Base-by-base conservation (phyloP, 768 basidiomycete species). In the Epithele typhae region DNA sequence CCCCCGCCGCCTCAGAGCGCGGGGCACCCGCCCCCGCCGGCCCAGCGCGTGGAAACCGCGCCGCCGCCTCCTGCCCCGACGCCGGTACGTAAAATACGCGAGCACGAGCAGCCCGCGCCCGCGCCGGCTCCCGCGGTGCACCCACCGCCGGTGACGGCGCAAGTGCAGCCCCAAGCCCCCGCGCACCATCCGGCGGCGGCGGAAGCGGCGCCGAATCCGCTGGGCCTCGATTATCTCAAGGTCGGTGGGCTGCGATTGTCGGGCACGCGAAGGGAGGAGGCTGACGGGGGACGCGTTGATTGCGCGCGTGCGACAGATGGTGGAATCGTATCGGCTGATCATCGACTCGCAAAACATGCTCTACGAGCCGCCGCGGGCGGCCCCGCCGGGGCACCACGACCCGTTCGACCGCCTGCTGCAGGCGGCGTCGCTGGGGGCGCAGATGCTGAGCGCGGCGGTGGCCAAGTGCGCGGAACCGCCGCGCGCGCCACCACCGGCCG, bases 241-340 rank as follows among this genome's bases (percentile, higher is more conserved):
- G 74, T 69, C 54, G 32, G 59, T 48, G 18, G 17, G n/a, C 18
- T 11, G 38, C 38, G 27, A 7, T 30, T 30, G 27, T 7, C 27
- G 27, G 27, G 8, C 27, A 7, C 8, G 27, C 27, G n/a, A 10
- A 10, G 43, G 11, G 12, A n/a, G 37, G 25, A 17, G 15, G 7
- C 17, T 17, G 22, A 30, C 45, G 25, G 9, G 5, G 35, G 35
- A 7, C 12, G n/a, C 15, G 36, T 8, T 24, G 34, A 15, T 25
- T 4, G 25, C 39, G 18, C 46, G n/a, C n/a, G n/a, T n/a, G n/a
- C n/a, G n/a, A 45, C 46, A 75, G 73, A 62, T 75, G 46, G 53
- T 66, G 45, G 73, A 75, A 17, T 74, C 72, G 21, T 75, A 75
- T 57, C 63, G 66, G 35, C 46, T 68, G 37, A 65, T 76, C 51